Conservation (phyloP, 352 stramenopile species). For the Phytophthora colocasiae region DNA sequence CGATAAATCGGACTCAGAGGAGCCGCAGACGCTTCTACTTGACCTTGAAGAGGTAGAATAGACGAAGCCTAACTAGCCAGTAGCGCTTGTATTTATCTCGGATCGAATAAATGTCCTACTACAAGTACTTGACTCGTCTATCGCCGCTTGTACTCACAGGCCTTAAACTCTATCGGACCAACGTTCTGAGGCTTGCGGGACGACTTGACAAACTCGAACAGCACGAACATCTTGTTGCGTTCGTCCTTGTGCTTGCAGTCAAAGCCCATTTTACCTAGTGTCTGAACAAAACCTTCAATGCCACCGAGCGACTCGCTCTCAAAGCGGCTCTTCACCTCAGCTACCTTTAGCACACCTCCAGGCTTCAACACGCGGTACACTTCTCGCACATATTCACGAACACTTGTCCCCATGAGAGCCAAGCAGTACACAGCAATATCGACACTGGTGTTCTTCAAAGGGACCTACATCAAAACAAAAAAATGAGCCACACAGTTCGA, state of each 20-base stretch:
- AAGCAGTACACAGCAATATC: constrained; percentile 98
- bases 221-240: constrained; percentile 89
- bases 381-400: constrained; percentile 97
- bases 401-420: constrained; percentile 98
- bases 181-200: constrained; percentile 55
- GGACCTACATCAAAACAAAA: constrained; percentile 81
- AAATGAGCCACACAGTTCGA: constrained; percentile 4
- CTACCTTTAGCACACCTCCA: constrained; percentile 91
- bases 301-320: constrained; percentile 74
- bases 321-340: constrained; percentile 87
- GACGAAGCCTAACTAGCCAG: constrained; percentile 3
- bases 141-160: constrained; percentile 87
- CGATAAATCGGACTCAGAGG: constrained; percentile 53
- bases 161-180: constrained; percentile 76
- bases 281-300: constrained; percentile 68
- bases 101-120: constrained; percentile 25
- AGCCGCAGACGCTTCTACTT: constrained; percentile 25
- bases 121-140: constrained; percentile 32
- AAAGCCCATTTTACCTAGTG: constrained; percentile 71
- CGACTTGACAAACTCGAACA: constrained; percentile 85
- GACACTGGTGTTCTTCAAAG: constrained; percentile 87
- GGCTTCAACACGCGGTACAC: constrained; percentile 94
- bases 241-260: constrained; percentile 78
- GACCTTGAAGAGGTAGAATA: constrained; percentile 19
- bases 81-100: constrained; percentile 35